Percentiles rank a stretch among this genome's conserved stretches.
These are phyloP conservation scores for Knufia fluminis DNA, from an alignment of 2,329 filamentous ascomycete genomes.

Conservation along the genomic window DNA sequence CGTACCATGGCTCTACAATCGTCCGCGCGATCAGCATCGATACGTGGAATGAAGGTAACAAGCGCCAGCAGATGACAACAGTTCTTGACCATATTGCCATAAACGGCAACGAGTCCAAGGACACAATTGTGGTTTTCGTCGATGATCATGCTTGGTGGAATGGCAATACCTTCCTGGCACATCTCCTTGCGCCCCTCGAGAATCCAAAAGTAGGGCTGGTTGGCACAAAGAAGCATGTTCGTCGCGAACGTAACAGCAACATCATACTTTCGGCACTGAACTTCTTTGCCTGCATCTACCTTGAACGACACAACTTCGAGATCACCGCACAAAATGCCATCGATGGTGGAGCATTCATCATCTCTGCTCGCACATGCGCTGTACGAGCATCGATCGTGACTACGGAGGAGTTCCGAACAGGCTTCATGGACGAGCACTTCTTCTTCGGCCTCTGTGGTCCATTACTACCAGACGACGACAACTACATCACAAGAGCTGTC, in stretches of 20 bases:
- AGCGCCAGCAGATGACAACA: slow-evolving; percentile 40
- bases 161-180: slow-evolving; percentile 30
- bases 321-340: slow-evolving; percentile 47
- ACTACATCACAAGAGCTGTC: slow-evolving; percentile 49
- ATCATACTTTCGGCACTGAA: slow-evolving; percentile 37
- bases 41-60: slow-evolving; percentile 32
- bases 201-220: slow-evolving; percentile 44
- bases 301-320: slow-evolving; percentile 55
- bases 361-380: slow-evolving; percentile 48
- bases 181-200: slow-evolving; percentile 37
- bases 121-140: slow-evolving; percentile 37
- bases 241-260: slow-evolving; percentile 24
- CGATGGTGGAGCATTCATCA: slow-evolving; percentile 50
- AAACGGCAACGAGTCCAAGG: slow-evolving; percentile 24
- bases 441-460: slow-evolving; percentile 38
- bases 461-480: slow-evolving; percentile 52
- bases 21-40: slow-evolving; percentile 24
- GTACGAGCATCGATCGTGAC: slow-evolving; percentile 45
- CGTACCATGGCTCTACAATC: slow-evolving; percentile 3
- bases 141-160: slow-evolving; percentile 50
- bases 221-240: slow-evolving; percentile 48
- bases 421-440: slow-evolving; percentile 45
- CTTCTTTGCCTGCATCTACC: slow-evolving; percentile 50
- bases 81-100: slow-evolving; percentile 27
- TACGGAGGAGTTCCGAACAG: slow-evolving; percentile 33